These are phyloP conservation scores for Phytopythium delawarense DNA, from an alignment of 352 stramenopile species.

Conservation along the genomic window DNA sequence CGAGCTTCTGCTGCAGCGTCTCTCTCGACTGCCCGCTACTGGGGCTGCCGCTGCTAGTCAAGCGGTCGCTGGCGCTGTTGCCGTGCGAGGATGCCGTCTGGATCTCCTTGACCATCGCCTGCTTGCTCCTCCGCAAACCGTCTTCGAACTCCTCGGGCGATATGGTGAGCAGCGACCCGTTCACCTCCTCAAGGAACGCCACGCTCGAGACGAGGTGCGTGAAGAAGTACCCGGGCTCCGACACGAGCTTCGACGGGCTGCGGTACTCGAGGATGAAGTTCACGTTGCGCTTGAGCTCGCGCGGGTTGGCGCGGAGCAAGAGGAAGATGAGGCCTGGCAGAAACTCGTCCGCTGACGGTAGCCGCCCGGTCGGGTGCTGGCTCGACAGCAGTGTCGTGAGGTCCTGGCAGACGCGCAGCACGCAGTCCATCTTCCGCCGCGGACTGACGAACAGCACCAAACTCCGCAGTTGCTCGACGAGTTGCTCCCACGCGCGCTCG, in stretches of 20 bases:
- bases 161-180: conserved; percentile 69
- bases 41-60: conserved; percentile 9
- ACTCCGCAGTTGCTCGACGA: conserved; percentile 41
- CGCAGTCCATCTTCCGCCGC: conserved; percentile 82
- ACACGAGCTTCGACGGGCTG: conserved; percentile 63
- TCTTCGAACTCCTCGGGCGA: conserved; percentile 69
- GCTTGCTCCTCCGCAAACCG: conserved; percentile 37
- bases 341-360: conserved; percentile 90
- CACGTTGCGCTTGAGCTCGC: conserved; percentile 80
- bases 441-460: conserved; percentile 55
- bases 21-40: not conserved
- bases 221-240: conserved; percentile 91
- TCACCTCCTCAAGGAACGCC: conserved; percentile 74
- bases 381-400: conserved; percentile 63
- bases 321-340: conserved; percentile 90
- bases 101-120: conserved; percentile 21
- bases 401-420: conserved; percentile 69
- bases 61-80: not conserved
- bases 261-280: conserved; percentile 87
- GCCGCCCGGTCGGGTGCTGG: conserved; percentile 29
- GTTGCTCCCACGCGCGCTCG: conserved; percentile 29
- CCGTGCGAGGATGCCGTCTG: conserved; percentile 6
- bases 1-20: conserved; percentile 9
- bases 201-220: conserved; percentile 86
- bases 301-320: conserved; percentile 82